phyloP scores from a whole-genome alignment of 2,329 filamentous ascomycete genomes.

The Talaromyces sp. region DNA sequence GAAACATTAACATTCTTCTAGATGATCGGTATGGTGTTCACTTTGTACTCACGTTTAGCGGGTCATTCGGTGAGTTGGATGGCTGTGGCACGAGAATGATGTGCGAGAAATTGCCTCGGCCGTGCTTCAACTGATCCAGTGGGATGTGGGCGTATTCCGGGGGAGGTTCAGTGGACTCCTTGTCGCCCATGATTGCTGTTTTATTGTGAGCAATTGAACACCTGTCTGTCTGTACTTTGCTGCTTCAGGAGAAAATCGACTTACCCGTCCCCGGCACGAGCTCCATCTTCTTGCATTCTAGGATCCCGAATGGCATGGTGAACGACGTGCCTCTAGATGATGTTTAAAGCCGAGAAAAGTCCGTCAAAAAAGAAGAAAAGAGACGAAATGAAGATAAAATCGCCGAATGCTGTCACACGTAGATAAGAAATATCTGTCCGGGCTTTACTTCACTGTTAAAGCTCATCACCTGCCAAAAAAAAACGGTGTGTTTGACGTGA shows the following conservation, averaged over 20 bases:
- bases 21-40: background rate
- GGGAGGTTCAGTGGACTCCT: slow-evolving; percentile 1
- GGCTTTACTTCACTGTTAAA: background rate
- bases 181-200: background rate
- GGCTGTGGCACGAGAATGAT: slow-evolving; percentile 11
- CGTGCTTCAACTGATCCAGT: slow-evolving; percentile 4
- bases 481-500: background rate
- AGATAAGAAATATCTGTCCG: background rate
- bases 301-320: slow-evolving; percentile 11
- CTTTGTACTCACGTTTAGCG: slow-evolving; percentile 4
- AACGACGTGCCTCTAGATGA: background rate
- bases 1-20: background rate
- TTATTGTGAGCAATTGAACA: background rate
- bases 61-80: slow-evolving; percentile 6
- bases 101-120: slow-evolving; percentile 3
- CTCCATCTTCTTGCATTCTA: slow-evolving; percentile 11
- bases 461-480: background rate
- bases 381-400: background rate
- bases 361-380: background rate
- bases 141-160: slow-evolving; percentile 7
- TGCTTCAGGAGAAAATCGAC: background rate
- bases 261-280: slow-evolving; percentile 10
- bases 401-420: background rate
- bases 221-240: background rate
- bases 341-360: background rate